Evolutionary conservation across 768 basidiomycete genomes (phyloP), one percentile per base, ranked within the genome.

Genomic region (Lentinula boryana): DNA sequence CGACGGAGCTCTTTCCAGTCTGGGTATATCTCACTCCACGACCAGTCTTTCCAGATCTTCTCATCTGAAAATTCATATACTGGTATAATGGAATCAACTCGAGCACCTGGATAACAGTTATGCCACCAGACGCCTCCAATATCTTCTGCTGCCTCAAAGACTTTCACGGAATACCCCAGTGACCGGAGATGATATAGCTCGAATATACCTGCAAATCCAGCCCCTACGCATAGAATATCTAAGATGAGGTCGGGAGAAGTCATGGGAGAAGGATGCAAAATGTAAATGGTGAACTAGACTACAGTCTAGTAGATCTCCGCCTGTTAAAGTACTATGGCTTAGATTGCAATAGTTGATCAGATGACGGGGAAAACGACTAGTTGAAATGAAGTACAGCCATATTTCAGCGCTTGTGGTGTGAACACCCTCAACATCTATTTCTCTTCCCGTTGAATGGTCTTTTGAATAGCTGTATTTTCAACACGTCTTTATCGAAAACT

Each of bases 71-170:
- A 48, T 38, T 71, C 65, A 43, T 71, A 71, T 27, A 69, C 63
- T 35, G 48, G 63, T 32, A 60, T 67, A 10, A 66, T 66, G 13
- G 66, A 65, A 61, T 69, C 70, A 33, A 69, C 68, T 10, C 68
- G 70, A 5, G 66, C 66, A 32, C 70, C 70, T 3, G 70, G 70
- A 43, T 71, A 69, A 32, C 65, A 63, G 62, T 71, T 71, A 49
- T n/a, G 23, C 23, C 33, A 64, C 70, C 69, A 71, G 2, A 64
- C 66, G 0, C 69, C 70, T 8, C 70, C 70, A 6, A 71, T 32
- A 33, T 56, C 53, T 46, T 60, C 55, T 1, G 63, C 68, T 0
- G 70, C 66, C 46, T 60, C 49, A 40, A 60, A 50, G 15, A 44
- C 13, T 16, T 50, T 53, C 7, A 60, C 59, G 15, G 32, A 40